A percentile compares a stretch with the other conserved stretches of the same genome.
phyloP scores from a whole-genome alignment of 108 stramenopile genomes.

The Fragilariopsis cylindrus region DNA sequence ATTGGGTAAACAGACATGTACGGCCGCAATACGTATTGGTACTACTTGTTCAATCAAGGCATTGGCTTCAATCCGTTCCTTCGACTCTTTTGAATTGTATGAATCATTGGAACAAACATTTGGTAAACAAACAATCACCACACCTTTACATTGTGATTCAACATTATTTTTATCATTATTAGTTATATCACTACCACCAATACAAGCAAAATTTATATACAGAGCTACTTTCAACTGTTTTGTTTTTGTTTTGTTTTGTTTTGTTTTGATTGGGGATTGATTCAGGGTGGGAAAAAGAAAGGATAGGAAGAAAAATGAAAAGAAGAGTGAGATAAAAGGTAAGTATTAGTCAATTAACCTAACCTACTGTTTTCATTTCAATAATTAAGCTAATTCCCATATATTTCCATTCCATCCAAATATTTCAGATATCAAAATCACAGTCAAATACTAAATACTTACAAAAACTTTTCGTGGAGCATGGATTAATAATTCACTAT shows the following conservation, averaged over 20 bases:
- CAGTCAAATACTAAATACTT: not conserved
- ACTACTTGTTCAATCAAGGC: not conserved
- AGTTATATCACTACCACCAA: not conserved
- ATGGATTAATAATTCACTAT: not conserved
- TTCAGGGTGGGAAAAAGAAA: too few relatives aligned
- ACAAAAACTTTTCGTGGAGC: not conserved
- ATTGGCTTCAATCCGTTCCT: not conserved
- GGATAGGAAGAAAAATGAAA: too few relatives aligned
- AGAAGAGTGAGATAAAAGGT: too few relatives aligned
- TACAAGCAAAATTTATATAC: not conserved
- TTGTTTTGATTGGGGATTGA: too few relatives aligned
- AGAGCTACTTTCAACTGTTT: not conserved
- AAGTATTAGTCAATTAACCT: too few relatives aligned
- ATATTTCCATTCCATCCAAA: too few relatives aligned
- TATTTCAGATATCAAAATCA: too few relatives aligned
- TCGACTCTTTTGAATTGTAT: not conserved
- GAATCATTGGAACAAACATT: not conserved
- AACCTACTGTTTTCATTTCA: too few relatives aligned
- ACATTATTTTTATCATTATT: constrained; percentile 2
- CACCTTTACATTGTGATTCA: constrained; percentile 14
- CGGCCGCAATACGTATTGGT: not conserved
- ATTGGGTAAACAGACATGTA: not conserved
- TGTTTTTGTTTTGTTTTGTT: too few relatives aligned
- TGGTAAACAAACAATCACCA: not conserved
- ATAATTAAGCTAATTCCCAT: too few relatives aligned